These are phyloP conservation scores for Saccharomyces hybrid DNA, from an alignment of 1,139 yeast species.

Conservation along the genomic window DNA sequence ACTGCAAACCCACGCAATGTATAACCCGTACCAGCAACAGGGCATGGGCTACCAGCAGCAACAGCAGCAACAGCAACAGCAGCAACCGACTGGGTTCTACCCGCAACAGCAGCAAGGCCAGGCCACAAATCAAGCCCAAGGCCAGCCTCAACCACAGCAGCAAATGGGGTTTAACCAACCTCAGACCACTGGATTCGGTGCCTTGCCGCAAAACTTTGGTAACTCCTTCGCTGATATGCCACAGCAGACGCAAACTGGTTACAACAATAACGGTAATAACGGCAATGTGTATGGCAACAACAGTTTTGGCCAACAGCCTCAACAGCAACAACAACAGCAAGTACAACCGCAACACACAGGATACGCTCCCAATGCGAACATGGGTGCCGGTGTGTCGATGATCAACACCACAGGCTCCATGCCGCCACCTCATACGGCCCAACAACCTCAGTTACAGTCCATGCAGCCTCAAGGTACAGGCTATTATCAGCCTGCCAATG, in stretches of 20 bases:
- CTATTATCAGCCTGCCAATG: constrained; percentile 9
- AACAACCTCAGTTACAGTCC: constrained; percentile 10
- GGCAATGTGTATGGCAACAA: background rate
- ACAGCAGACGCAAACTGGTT: background rate
- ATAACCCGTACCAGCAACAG: constrained; percentile 1
- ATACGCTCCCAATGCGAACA: background rate
- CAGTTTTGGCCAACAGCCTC: background rate
- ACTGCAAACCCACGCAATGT: background rate
- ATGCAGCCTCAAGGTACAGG: constrained; percentile 12
- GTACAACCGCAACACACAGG: background rate
- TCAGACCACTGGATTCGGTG: background rate
- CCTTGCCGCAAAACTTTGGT: background rate
- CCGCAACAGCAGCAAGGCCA: background rate
- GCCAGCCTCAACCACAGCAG: constrained; percentile 1
- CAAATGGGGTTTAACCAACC: constrained; percentile 1
- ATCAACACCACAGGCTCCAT: background rate
- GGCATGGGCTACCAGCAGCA: background rate
- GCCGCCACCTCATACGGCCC: constrained; percentile 4
- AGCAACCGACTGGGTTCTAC: background rate
- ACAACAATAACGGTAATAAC: background rate
- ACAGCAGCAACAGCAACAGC: background rate
- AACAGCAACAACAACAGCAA: background rate
- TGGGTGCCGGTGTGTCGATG: background rate
- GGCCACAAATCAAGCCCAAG: background rate
- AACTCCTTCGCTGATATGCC: background rate